Evolutionary conservation across 257 asterid species (phyloP), one percentile per base, ranked within the genome.

Genomic region (Solanum verrucosum): DNA sequence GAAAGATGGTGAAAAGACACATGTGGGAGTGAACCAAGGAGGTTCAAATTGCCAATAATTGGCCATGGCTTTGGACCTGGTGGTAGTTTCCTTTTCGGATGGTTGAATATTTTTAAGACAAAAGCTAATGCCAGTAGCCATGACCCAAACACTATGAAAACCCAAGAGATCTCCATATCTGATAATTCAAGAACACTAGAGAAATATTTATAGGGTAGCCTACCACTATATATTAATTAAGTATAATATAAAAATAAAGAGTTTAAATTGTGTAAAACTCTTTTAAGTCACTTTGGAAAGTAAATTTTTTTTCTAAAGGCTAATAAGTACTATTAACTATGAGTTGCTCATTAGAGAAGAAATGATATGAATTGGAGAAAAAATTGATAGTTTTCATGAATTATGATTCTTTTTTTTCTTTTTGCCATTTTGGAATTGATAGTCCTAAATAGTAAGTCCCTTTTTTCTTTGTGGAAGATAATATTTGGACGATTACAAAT

Each of bases 21-120:
- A 73, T 34, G 81, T 18, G 81, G 81, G 16, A 73, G 29, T 18
- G 81, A 18, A 16, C 29, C 29, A 34, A 73, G 27, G 3, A 73
- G 81, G 16, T 73, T 34, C 46, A 73, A 34, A 73, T 73, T 34
- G 29, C 81, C 46, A 73, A 73, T 34, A 33, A 72, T 72, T 72
- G 81, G 46, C 29, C 46, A 73, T 73, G 81, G 81, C 29, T 31
- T 67, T 27, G 74, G 74, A 25, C 74, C 74, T 67, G 74, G 35
- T 90, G 92, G 2, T 89, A 84, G 1, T 27, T 67, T 67, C 35
- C 35, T 67, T 88, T 87, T 7, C 89, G 67, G 46, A 78, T 85
- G 89, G 13, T 56, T 82, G 16, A 25, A 33, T 23, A 2, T 23
- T 59, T 21, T 60, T 27, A 27, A 59, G 35, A 84, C 15, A 23